Evolutionary conservation across 2,329 filamentous ascomycete species (phyloP), one percentile per base, ranked within the genome.

Genomic region (Alternaria solani): DNA sequence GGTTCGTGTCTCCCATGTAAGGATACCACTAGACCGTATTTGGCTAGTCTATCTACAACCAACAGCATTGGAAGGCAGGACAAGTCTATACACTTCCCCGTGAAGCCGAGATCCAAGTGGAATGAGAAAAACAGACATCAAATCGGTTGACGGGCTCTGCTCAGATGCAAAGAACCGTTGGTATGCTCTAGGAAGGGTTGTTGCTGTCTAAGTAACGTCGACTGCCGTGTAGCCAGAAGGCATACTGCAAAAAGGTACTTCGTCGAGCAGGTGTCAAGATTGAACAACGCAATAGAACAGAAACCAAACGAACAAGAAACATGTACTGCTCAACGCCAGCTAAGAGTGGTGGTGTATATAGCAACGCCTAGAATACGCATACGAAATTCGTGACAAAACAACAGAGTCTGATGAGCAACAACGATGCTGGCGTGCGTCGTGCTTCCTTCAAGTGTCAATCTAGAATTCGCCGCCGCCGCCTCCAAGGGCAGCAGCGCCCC

Each of bases 401-500:
- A 49, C 30, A 38, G 18, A 14, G 25, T 49, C 46, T 36, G 26
- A 16, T 8, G n/a, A 49, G 8, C 8, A 49, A 36, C 1, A 44
- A 36, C 55, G 25, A 32, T 9, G 20, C 30, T 49, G 16, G 5
- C 23, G 18, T 7, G 30, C 20, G 3, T 38, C 16, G 4, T 26
- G 14, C 14, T 36, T 52, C n/a, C 16, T 16, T 28, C 20, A 14
- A 43, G 18, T n/a, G n/a, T 20, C 18, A 16, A 4, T n/a, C 36
- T 43, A 54, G 12, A 79, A 79, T 64, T 79, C 77, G 0, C 77
- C 77, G 5, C 77, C 77, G 0, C 76, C 74, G 23, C 74, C 76
- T 2, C 77, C 77, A 46, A 91, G 78, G 25, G 90, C 84, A 36
- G 87, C 86, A 25, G 89, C 89, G 7, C 88, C 87, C 90, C 90